A percentile compares a stretch with the other conserved stretches of the same genome.
phyloP scores from a whole-genome alignment of 2,329 filamentous ascomycete species.

The Emericellopsis atlantica region DNA sequence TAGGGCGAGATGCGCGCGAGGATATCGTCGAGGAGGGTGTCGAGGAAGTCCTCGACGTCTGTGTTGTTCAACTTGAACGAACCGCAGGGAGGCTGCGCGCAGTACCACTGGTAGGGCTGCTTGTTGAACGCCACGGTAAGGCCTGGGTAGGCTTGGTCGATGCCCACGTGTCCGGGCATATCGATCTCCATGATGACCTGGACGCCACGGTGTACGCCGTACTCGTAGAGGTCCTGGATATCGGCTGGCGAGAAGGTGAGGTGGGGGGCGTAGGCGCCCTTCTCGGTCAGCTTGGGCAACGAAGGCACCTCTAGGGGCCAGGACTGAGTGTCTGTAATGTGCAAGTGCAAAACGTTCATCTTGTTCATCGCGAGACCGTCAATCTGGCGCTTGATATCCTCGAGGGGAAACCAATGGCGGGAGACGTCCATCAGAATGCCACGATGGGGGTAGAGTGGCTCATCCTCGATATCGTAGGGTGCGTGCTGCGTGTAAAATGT shows the following conservation, averaged over 20 bases:
- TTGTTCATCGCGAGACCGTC: conserved; percentile 70
- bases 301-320: conserved; percentile 75
- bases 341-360: conserved; percentile 70
- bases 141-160: conserved; percentile 42
- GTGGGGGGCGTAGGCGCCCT: conserved; percentile 59
- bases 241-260: conserved; percentile 57
- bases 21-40: conserved; percentile 61
- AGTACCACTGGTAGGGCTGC: conserved; percentile 45
- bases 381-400: conserved; percentile 61
- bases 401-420: conserved; percentile 56
- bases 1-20: conserved; percentile 60
- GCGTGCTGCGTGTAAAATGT: conserved; percentile 56
- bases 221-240: conserved; percentile 54
- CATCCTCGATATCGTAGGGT: conserved; percentile 60
- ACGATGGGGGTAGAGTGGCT: conserved; percentile 62
- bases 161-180: conserved; percentile 46
- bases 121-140: conserved; percentile 41
- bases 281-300: conserved; percentile 53
- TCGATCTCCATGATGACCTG: conserved; percentile 49
- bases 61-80: conserved; percentile 66
- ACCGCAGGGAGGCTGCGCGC: conserved; percentile 51
- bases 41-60: conserved; percentile 57
- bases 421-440: conserved; percentile 71
- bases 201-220: conserved; percentile 51
- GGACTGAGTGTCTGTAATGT: conserved; percentile 72